Percentiles rank a stretch among this genome's conserved stretches.
These are phyloP conservation scores for Plantago major DNA, from an alignment of 257 asterid genomes.

Conservation along the genomic window DNA sequence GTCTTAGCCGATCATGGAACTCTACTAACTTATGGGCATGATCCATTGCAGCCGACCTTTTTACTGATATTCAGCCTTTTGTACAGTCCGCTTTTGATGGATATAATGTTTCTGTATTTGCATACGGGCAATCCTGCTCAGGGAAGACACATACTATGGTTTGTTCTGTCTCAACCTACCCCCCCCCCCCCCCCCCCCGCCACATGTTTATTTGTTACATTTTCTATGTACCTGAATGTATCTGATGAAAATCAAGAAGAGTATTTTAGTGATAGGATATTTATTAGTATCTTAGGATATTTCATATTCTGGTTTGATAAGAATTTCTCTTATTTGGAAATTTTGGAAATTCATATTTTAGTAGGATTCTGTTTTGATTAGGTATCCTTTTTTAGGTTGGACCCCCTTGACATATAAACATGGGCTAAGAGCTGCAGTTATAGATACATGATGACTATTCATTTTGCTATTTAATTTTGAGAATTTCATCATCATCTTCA, in stretches of 20 bases:
- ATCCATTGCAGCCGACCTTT: conserved; percentile 77
- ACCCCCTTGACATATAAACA: too few species aligned
- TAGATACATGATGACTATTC: too few species aligned
- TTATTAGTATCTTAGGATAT: neutral
- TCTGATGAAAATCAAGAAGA: neutral
- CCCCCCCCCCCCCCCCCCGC: too few species aligned
- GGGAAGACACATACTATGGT: conserved; percentile 98
- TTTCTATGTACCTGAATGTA: neutral
- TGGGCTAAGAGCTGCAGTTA: too few species aligned
- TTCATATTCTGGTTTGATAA: too few species aligned
- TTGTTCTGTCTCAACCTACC: conserved; percentile 27
- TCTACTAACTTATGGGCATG: conserved; percentile 29
- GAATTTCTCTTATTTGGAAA: too few species aligned
- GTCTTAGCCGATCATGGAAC: conserved; percentile 22
- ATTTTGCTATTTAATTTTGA: too few species aligned
- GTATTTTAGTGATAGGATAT: neutral
- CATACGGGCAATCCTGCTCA: conserved; percentile 82
- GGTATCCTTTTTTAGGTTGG: too few species aligned
- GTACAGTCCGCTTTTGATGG: conserved; percentile 99
- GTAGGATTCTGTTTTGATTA: too few species aligned
- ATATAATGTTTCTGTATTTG: conserved; percentile 74
- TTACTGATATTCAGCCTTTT: conserved; percentile 89
- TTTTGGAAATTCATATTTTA: too few species aligned
- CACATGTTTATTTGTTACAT: conserved; percentile 11
- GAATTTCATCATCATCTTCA: too few species aligned